Evolutionary conservation across 805 yeast genomes (phyloP).

Genomic region (Yarrowia sp.): DNA sequence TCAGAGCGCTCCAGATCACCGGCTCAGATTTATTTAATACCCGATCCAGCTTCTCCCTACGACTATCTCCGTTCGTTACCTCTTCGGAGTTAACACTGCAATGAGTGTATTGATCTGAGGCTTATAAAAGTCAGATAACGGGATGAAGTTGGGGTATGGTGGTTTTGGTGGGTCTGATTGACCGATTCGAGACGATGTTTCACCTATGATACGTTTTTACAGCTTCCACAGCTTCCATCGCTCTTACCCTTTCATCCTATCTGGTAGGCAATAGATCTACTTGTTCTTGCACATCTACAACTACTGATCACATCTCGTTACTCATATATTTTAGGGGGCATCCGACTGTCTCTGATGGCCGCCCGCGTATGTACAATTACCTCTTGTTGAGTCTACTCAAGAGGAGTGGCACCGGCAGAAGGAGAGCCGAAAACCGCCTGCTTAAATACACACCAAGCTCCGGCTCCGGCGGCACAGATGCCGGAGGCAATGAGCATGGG

Average conservation of each 20-base stretch:
- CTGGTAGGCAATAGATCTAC: no score
- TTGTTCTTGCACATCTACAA: no score
- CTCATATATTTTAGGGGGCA: slow-evolving; percentile 28
- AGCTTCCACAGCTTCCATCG: no score
- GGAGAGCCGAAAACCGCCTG: slow-evolving; percentile 41
- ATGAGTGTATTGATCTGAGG: neutral
- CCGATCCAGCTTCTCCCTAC: neutral
- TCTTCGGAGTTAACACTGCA: slow-evolving; percentile 3
- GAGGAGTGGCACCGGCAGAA: slow-evolving; percentile 25
- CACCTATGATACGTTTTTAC: no score
- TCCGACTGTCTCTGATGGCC: neutral
- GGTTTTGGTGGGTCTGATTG: neutral
- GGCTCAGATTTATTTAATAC: neutral
- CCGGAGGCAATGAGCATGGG: slow-evolving; percentile 90
- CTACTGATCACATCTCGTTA: slow-evolving; percentile 7
- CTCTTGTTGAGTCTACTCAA: slow-evolving; percentile 36
- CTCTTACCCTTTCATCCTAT: no score
- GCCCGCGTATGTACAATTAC: slow-evolving; percentile 38
- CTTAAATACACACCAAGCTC: slow-evolving; percentile 89
- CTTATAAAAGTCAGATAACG: no score
- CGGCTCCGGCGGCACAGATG: slow-evolving; percentile 88
- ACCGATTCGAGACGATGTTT: neutral
- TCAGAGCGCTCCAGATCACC: neutral
- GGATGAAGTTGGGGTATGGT: no score
- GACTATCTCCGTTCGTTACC: neutral